Conservation (phyloP, 129 eudicot genomes). For the Tanacetum coccineum region DNA sequence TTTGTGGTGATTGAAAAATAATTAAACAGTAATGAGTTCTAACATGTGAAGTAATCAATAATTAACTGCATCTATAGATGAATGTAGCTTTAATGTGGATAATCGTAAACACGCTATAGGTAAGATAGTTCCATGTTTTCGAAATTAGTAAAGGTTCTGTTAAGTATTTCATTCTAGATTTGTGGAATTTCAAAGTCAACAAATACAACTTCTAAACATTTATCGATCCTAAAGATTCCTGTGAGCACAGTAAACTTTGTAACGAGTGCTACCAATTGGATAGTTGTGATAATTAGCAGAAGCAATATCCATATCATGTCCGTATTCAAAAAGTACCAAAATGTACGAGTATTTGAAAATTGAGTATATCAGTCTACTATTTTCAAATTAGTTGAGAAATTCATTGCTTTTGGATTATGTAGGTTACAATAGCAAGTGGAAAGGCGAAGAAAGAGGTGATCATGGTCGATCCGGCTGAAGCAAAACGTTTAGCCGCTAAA, state of each 20-base stretch:
- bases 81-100: no score
- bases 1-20: not conserved
- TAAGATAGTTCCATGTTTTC: no score
- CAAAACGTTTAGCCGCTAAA: conserved; percentile 85
- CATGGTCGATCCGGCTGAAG: conserved; percentile 97
- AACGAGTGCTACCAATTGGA: conserved; percentile 7
- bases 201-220: not conserved
- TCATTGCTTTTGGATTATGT: conserved; percentile 1
- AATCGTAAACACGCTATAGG: no score
- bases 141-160: no score
- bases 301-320: not conserved
- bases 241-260: not conserved
- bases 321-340: not conserved
- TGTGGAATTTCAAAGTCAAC: not conserved
- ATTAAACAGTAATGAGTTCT: not conserved
- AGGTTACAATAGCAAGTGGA: conserved; percentile 66
- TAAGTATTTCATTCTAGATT: no score
- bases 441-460: conserved; percentile 49
- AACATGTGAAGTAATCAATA: no score
- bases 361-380: not conserved
- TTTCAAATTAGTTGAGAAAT: not conserved
- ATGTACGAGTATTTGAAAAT: not conserved
- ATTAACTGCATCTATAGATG: no score
- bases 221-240: not conserved
- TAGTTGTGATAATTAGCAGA: conserved; percentile 4